phyloP scores from a whole-genome alignment of 305 asterid genomes.

The Ilex paraguariensis region DNA sequence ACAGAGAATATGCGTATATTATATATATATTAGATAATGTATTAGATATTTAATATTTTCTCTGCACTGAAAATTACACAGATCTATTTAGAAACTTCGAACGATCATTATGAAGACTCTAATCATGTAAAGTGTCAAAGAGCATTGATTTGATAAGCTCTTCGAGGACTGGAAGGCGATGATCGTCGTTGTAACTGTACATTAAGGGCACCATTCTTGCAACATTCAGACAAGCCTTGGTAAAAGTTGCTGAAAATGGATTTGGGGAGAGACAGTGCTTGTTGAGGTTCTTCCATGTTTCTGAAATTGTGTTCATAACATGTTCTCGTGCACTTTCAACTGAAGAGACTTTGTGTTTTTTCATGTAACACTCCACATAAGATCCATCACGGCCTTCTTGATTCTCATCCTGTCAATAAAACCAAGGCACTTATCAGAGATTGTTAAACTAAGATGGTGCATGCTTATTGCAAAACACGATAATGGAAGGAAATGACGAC shows the following conservation, averaged over 20 bases:
- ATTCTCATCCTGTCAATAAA: slow-evolving; percentile 11
- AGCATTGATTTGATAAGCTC: neutral
- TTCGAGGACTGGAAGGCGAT: slow-evolving; percentile 3
- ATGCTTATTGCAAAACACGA: neutral
- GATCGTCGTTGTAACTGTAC: slow-evolving; percentile 10
- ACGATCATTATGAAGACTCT: too few species aligned
- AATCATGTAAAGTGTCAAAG: neutral
- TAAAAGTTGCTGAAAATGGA: slow-evolving; percentile 9
- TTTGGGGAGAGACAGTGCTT: slow-evolving; percentile 8
- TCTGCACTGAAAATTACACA: too few species aligned
- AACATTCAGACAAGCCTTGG: slow-evolving; percentile 8
- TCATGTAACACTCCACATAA: slow-evolving; percentile 16
- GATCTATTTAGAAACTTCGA: too few species aligned
- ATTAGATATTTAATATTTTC: too few species aligned
- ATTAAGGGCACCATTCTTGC: slow-evolving; percentile 17
- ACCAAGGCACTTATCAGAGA: too few species aligned
- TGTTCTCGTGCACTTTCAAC: slow-evolving; percentile 4
- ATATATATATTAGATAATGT: too few species aligned
- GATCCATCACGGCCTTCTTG: slow-evolving; percentile 17
- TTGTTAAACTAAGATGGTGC: neutral
- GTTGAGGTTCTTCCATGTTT: slow-evolving; percentile 8
- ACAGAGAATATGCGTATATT: too few species aligned
- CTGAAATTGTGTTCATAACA: slow-evolving; percentile 4
- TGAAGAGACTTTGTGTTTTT: slow-evolving; percentile 2
- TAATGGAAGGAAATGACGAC: neutral